Base-by-base conservation (phyloP, 805 yeast genomes). In the Starmera dryadoides region DNA sequence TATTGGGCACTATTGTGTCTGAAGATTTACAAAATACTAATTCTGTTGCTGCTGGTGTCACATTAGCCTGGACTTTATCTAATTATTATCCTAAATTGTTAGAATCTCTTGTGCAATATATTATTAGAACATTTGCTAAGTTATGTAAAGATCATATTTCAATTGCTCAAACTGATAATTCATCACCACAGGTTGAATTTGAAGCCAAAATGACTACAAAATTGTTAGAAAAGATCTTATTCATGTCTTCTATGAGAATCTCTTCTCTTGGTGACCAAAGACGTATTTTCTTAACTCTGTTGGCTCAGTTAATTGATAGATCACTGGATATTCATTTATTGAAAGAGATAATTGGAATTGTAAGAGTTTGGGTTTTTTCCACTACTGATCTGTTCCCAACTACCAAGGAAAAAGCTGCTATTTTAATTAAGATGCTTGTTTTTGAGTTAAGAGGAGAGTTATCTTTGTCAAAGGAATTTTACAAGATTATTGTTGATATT, bases 391-490 rank as follows among this genome's bases (percentile, higher is more conserved):
- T 86, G 18, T 88, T 88, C 67, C 99, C 99, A 3, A 86, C 98
- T 0, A 79, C 84, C 3, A 94, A 93, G 56, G 99, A 93, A 54
- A 93, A 93, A 57, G 96, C 98, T 1, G 97, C 95, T 0, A 81
- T 93, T 31, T 66, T 93, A 41, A 75, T 89, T 12, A 93, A 93
- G 61, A 88, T 94, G 96, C 77, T 91, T 74, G 84, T 86, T 1
- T 89, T 87, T 56, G 98, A 91, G 53, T 71, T 81, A 33, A 72
- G 95, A 46, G 95, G 95, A 4, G 96, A 91, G 53, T 75, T 86
- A 7, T 76, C 85, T 1, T 59, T 79, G 17, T 80, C 94, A 0
- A 79, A 79, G 46, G 80, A 82, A 42, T 91, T 86, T 56, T 91
- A 89, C 51, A 82, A 80, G 49, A 85, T 93, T 21, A 82, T 94